Conservation (phyloP, 2,329 filamentous ascomycete genomes). For the Cladosporium halotolerans region DNA sequence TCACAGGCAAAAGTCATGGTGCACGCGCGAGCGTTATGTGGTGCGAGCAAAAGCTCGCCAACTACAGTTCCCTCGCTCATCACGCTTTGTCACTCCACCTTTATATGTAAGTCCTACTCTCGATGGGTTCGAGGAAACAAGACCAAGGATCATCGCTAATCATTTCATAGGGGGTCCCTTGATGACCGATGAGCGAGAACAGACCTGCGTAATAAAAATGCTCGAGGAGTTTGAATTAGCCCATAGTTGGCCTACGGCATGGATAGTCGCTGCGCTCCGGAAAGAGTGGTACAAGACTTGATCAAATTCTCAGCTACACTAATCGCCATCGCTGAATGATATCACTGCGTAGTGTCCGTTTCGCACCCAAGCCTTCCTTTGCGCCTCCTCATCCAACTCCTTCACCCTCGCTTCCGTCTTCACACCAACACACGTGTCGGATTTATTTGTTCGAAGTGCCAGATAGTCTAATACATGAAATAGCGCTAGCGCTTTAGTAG, state of each 20-base stretch:
- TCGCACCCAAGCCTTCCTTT: conserved; percentile 80
- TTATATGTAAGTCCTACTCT: conserved; percentile 5
- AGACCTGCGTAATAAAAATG: conserved; percentile 2
- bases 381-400: conserved; percentile 64
- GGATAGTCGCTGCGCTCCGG: conserved; percentile 1
- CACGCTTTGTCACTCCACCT: conserved; percentile 4
- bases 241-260: conserved; percentile 3
- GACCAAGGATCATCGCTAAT: neutral
- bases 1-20: conserved; percentile 4
- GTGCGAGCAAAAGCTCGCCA: conserved; percentile 2
- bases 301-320: neutral
- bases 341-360: conserved; percentile 95
- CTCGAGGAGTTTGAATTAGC: conserved; percentile 1
- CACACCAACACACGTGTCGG: conserved; percentile 87
- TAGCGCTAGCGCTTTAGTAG: neutral
- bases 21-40: conserved; percentile 3
- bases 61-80: conserved; percentile 1
- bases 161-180: conserved; percentile 1
- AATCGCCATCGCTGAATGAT: conserved; percentile 68
- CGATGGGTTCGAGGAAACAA: neutral
- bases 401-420: conserved; percentile 62
- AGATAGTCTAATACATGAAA: conserved; percentile 36
- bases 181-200: conserved; percentile 4
- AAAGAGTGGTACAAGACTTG: conserved; percentile 2
- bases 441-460: conserved; percentile 89